Conservation (phyloP, 2,329 filamentous ascomycete species). For the Phialophora verrucosa region DNA sequence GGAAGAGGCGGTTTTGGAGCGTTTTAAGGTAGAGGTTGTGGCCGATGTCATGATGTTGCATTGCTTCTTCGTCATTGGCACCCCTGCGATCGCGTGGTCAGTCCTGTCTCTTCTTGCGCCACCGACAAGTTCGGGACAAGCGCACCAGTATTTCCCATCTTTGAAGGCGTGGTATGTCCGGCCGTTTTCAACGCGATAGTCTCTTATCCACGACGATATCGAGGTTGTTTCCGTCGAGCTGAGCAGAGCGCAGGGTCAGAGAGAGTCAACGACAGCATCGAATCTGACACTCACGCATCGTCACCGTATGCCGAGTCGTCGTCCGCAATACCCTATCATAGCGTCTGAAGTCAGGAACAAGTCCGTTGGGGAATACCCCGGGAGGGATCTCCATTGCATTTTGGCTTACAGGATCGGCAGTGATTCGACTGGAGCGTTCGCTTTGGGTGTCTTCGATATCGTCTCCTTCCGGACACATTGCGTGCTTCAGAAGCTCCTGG, state of each 20-base stretch:
- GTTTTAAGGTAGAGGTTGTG: slow-evolving; percentile 42
- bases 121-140: neutral
- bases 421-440: slow-evolving; percentile 14
- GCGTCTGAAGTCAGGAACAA: slow-evolving; percentile 2
- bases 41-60: slow-evolving; percentile 43
- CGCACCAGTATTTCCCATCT: slow-evolving; percentile 37
- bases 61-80: slow-evolving; percentile 52
- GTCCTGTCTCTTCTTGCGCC: neutral
- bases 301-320: slow-evolving; percentile 33
- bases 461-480: slow-evolving; percentile 12
- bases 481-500: neutral
- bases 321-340: slow-evolving; percentile 22
- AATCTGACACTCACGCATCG: slow-evolving; percentile 23
- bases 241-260: neutral
- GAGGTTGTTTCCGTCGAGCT: slow-evolving; percentile 33
- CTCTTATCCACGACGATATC: slow-evolving; percentile 32
- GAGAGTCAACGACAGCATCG: neutral
- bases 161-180: slow-evolving; percentile 36
- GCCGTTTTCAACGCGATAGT: slow-evolving; percentile 35
- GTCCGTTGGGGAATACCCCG: neutral
- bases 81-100: slow-evolving; percentile 22
- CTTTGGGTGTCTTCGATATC: slow-evolving; percentile 9
- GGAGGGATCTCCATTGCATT: neutral
- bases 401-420: slow-evolving; percentile 17
- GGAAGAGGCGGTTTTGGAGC: slow-evolving; percentile 45